Conservation (phyloP, 108 stramenopile genomes). For the Skeletonema potamos region DNA sequence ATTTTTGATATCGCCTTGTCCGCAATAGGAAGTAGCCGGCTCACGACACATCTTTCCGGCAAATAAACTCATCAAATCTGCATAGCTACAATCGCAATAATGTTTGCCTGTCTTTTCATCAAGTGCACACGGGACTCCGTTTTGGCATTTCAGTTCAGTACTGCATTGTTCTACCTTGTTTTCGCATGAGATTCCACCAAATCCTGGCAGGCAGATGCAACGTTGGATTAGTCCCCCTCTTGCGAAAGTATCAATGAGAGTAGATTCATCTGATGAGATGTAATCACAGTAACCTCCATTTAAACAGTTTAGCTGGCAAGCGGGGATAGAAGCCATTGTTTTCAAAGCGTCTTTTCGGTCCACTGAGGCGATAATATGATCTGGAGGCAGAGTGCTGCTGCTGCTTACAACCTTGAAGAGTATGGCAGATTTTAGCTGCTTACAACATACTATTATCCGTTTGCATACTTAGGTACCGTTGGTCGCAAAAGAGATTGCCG, state of each 20-base stretch:
- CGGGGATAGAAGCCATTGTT: neutral
- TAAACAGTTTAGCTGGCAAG: conserved; percentile 48
- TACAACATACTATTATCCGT: too few species aligned
- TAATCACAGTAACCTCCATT: conserved; percentile 64
- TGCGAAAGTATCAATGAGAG: conserved; percentile 34
- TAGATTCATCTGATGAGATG: conserved; percentile 27
- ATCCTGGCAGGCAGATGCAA: conserved; percentile 56
- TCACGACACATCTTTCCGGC: conserved; percentile 42
- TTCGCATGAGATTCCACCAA: conserved; percentile 50
- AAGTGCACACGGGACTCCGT: conserved; percentile 19
- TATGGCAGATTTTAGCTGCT: too few species aligned
- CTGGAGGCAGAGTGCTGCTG: too few species aligned
- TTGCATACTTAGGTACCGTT: too few species aligned
- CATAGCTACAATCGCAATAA: conserved; percentile 34
- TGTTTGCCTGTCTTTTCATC: conserved; percentile 3
- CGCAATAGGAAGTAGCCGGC: conserved; percentile 44
- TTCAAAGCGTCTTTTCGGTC: neutral
- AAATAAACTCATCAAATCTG: conserved; percentile 22
- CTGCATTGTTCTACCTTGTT: conserved; percentile 40
- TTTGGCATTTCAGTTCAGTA: conserved; percentile 27
- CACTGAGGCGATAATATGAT: neutral
- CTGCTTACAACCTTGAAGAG: neutral
- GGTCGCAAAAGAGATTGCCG: too few species aligned
- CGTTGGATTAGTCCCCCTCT: conserved; percentile 50
- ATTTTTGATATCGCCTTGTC: conserved; percentile 22